Percentiles rank a stretch among this genome's conserved stretches.
Evolutionary conservation across 1,284 basidiomycete species (phyloP).

Genomic region (Lentinula novae-zelandiae): DNA sequence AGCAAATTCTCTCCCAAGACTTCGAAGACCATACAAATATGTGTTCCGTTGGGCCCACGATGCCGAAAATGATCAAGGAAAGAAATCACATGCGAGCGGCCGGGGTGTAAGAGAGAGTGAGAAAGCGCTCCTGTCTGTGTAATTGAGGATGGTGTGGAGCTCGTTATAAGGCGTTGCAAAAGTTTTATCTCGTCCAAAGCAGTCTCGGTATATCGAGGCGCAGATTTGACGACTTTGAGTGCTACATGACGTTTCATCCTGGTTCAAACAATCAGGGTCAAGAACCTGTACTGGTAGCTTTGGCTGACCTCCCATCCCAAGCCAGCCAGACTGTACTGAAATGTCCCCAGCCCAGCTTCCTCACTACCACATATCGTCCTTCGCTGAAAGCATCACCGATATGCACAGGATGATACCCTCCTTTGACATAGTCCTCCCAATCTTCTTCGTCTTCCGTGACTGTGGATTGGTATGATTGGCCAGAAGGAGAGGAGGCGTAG

Average conservation of each 20-base stretch:
- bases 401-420: constrained; percentile 94
- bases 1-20: constrained; percentile 98
- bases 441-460: constrained; percentile 81
- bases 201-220: constrained; percentile 95
- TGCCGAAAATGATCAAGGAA: constrained; percentile 98
- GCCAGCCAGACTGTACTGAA: constrained; percentile 96
- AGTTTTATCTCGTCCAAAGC: constrained; percentile 99
- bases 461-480: constrained; percentile 34
- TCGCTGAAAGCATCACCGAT: constrained; percentile 93
- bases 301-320: constrained; percentile 75
- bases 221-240: constrained; percentile 98
- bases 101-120: constrained; percentile 68
- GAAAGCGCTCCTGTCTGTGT: constrained; percentile 55
- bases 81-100: constrained; percentile 86
- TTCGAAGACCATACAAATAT: constrained; percentile 99
- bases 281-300: constrained; percentile 2
- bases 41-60: constrained; percentile 93
- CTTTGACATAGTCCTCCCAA: constrained; percentile 83
- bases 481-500: constrained; percentile 43
- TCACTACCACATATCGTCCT: constrained; percentile 85
- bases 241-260: constrained; percentile 96
- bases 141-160: constrained; percentile 65
- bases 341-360: constrained; percentile 98
- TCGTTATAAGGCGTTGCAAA: constrained; percentile 90
- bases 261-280: constrained; percentile 16